Evolutionary conservation across 441 rosid genomes (phyloP), one percentile per base, ranked within the genome.

Genomic region (Flueggea neowawraea): DNA sequence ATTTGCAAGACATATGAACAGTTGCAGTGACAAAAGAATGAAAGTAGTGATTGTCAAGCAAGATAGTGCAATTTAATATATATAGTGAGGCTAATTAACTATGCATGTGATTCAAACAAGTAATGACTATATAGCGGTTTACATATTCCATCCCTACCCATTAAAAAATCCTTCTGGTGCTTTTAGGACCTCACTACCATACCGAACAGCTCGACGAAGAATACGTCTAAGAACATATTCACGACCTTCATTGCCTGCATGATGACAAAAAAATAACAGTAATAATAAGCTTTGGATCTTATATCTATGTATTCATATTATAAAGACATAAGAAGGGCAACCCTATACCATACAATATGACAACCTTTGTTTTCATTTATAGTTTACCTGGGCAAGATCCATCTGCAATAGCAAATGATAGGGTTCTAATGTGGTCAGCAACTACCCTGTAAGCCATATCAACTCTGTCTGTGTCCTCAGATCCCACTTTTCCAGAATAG

Each of bases 391-490:
- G 99, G 68, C 92, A 80, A 69, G 99, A 89, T 58, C 99, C 99
- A 76, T 95, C 99, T 55, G 98, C 97, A 75, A 95, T 95, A 33
- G 98, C 99, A 85, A 95, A 76, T 33, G 98, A 90, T 39, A 95
- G 69, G 47, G 99, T 95, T 77, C 98, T 90, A 55, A 95, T 92
- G 70, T 95, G 98, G 68, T 95, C 98, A 61, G 98, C 97, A 50
- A 95, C 94, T 67, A 95, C 99, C 83, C 99, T 81, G 59, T 95
- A 95, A 44, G 99, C 99, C 98, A 95, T 85, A 78, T 95, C 99
- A 80, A 92, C 79, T 56, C 81, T 70, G 75, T 90, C 98, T 2
- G 57, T 74, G 65, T 95, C 99, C 69, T 88, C 99, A 54, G 52
- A 44, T 70, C 98, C 98, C 78, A 95, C 90, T 80, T 90, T 95